phyloP scores from a whole-genome alignment of 257 asterid species.

The Ligustrum vulgare region DNA sequence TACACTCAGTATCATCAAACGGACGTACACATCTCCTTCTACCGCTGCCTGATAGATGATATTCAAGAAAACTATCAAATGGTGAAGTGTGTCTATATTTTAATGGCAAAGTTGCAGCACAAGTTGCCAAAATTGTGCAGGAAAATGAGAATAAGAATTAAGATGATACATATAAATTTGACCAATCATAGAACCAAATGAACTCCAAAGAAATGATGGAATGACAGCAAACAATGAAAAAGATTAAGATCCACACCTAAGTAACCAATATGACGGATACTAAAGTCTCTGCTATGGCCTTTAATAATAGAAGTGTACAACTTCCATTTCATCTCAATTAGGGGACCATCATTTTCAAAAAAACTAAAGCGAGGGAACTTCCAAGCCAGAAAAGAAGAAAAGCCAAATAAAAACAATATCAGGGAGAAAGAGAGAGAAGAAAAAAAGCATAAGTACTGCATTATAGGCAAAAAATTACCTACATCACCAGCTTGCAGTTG shows the following conservation, averaged over 20 bases:
- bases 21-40: background rate
- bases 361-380: slow-evolving; percentile 4
- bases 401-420: background rate
- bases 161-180: slow-evolving; percentile 12
- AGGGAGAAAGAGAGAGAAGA: background rate
- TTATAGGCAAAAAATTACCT: slow-evolving; percentile 54
- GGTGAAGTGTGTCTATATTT: slow-evolving; percentile 9
- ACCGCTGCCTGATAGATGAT: background rate
- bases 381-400: slow-evolving; percentile 22
- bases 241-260: background rate
- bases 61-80: slow-evolving; percentile 7
- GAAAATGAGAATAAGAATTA: slow-evolving; percentile 10
- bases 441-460: slow-evolving; percentile 14
- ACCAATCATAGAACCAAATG: slow-evolving; percentile 6
- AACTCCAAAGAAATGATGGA: slow-evolving; percentile 7
- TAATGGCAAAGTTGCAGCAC: slow-evolving; percentile 3
- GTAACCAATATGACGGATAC: background rate
- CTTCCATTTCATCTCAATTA: background rate
- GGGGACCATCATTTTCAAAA: background rate
- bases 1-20: background rate
- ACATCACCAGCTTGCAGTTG: slow-evolving; percentile 96
- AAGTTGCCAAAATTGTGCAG: slow-evolving; percentile 13
- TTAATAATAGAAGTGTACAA: background rate
- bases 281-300: background rate
- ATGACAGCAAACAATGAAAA: background rate